phyloP scores from a whole-genome alignment of 1,139 yeast genomes.

The Pichia sp. region DNA sequence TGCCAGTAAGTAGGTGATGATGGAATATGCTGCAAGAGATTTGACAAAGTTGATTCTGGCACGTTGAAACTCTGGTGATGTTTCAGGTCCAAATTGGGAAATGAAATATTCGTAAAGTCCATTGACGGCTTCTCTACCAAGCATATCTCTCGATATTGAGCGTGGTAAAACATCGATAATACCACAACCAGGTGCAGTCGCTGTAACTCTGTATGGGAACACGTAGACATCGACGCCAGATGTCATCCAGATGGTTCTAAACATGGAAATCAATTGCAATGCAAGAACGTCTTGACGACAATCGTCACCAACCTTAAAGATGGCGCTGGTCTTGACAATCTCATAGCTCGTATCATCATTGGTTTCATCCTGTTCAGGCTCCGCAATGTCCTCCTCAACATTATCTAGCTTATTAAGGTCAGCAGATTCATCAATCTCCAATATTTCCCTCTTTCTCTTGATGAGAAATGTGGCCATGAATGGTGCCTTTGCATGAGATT shows the following conservation, averaged over 20 bases:
- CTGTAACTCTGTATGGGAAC: slow-evolving; percentile 92
- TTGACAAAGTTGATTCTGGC: slow-evolving; percentile 91
- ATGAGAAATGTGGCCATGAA: slow-evolving; percentile 95
- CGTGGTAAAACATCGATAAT: slow-evolving; percentile 96
- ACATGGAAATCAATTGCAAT: slow-evolving; percentile 82
- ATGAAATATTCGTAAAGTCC: slow-evolving; percentile 91
- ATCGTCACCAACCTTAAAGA: slow-evolving; percentile 98
- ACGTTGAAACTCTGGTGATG: slow-evolving; percentile 78
- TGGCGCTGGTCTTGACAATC: slow-evolving; percentile 62
- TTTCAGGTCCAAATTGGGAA: slow-evolving; percentile 91
- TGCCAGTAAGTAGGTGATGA: slow-evolving; percentile 84
- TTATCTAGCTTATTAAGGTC: neutral
- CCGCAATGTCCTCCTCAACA: slow-evolving; percentile 25
- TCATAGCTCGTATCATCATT: slow-evolving; percentile 25
- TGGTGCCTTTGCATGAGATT: slow-evolving; percentile 98
- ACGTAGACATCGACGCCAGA: slow-evolving; percentile 88
- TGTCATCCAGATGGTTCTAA: slow-evolving; percentile 82
- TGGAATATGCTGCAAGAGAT: slow-evolving; percentile 93
- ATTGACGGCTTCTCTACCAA: slow-evolving; percentile 97
- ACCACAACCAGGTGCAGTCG: slow-evolving; percentile 99
- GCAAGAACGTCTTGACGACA: slow-evolving; percentile 97
- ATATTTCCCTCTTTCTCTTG: slow-evolving; percentile 43
- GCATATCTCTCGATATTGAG: slow-evolving; percentile 93
- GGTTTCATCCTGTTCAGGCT: neutral
- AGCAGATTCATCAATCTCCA: slow-evolving; percentile 20